These are phyloP conservation scores for Akanthomyces dipterigenus DNA, from an alignment of 2,329 filamentous ascomycete genomes.

Conservation along the genomic window DNA sequence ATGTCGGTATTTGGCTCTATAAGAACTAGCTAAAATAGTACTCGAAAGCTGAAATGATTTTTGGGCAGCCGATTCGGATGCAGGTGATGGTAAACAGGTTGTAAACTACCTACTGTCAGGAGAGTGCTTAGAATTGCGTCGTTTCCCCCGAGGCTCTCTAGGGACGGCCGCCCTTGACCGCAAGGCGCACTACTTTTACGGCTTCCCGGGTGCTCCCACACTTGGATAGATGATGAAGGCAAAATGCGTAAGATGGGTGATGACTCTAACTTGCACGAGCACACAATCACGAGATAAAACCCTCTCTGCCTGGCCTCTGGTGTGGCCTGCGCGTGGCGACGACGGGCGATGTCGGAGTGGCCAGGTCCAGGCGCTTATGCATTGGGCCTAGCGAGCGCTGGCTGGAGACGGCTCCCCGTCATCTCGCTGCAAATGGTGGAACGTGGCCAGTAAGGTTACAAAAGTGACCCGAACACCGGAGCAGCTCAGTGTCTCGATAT, in stretches of 20 bases:
- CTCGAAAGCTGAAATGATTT: no score
- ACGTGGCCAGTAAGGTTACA: neutral
- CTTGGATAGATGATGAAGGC: neutral
- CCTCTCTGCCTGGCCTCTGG: neutral
- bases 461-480: neutral
- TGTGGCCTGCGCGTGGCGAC: neutral
- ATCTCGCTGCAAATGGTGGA: neutral
- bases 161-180: no score
- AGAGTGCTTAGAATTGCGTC: no score
- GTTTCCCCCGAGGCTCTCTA: no score
- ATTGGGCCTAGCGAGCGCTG: neutral
- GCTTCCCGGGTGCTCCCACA: no score
- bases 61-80: no score
- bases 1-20: no score
- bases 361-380: neutral
- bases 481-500: no score
- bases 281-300: neutral
- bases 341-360: slow-evolving; percentile 3
- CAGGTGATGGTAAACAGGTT: no score
- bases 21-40: no score
- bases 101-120: no score
- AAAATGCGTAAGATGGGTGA: neutral
- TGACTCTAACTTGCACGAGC: neutral
- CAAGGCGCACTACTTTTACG: no score
- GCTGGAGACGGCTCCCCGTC: neutral